Conservation (phyloP, 768 basidiomycete species). For the Kwoniella bestiolae region DNA sequence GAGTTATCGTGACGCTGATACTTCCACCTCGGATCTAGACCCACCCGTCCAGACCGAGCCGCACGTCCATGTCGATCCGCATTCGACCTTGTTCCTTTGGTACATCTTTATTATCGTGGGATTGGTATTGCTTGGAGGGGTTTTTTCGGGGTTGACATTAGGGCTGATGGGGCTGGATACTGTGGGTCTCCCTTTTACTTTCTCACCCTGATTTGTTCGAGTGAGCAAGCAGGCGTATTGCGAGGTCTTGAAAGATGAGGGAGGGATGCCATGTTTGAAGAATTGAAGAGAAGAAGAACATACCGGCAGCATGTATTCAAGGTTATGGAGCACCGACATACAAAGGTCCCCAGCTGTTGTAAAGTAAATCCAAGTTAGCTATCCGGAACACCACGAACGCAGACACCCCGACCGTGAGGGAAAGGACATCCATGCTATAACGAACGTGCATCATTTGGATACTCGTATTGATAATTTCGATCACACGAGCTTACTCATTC, state of each 20-base stretch:
- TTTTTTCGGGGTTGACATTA: constrained; percentile 47
- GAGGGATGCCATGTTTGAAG: too few species aligned
- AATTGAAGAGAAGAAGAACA: too few species aligned
- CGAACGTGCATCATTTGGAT: not conserved
- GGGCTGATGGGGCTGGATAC: constrained; percentile 49
- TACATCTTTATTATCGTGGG: constrained; percentile 39
- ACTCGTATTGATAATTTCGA: not conserved
- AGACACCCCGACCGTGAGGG: too few species aligned
- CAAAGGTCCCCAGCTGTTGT: too few species aligned
- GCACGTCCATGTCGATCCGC: constrained; percentile 46
- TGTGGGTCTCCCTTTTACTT: constrained; percentile 19
- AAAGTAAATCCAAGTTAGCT: too few species aligned
- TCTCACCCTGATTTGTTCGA: not conserved
- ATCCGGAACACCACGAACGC: too few species aligned
- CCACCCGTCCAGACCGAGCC: constrained; percentile 19
- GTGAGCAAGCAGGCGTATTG: too few species aligned
- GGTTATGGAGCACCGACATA: too few species aligned
- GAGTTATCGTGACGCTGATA: too few species aligned
- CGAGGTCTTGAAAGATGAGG: too few species aligned
- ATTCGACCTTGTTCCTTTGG: constrained; percentile 40
- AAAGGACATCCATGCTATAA: too few species aligned
- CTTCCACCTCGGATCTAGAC: not conserved
- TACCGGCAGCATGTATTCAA: too few species aligned
- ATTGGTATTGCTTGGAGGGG: constrained; percentile 41
- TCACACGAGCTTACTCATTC: not conserved